Evolutionary conservation across 768 basidiomycete species (phyloP).

Genomic region (Trametes elegans): DNA sequence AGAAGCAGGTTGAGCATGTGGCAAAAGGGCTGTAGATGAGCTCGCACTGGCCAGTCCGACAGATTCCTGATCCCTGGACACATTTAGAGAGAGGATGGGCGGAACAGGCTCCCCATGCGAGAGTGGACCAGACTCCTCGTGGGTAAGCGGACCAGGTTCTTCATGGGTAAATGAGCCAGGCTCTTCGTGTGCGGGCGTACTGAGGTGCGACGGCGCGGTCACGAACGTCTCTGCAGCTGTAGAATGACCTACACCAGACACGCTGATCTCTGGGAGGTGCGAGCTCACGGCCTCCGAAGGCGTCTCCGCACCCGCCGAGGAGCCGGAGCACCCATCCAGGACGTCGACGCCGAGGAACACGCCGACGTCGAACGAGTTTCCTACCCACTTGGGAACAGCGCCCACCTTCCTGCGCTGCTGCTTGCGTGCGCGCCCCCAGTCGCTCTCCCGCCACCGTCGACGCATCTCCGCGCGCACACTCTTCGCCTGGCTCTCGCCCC

Average conservation of each 20-base stretch:
- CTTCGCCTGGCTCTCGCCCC: constrained; percentile 56
- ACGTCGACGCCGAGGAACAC: constrained; percentile 70
- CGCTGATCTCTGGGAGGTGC: neutral
- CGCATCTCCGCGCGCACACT: constrained; percentile 55
- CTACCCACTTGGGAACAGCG: constrained; percentile 50
- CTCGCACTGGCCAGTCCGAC: neutral
- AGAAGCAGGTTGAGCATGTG: neutral
- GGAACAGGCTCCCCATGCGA: neutral
- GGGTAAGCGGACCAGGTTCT: neutral
- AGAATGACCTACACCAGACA: constrained; percentile 4
- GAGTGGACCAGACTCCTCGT: too few species aligned
- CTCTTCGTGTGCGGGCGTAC: neutral
- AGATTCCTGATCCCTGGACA: neutral
- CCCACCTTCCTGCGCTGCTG: constrained; percentile 34
- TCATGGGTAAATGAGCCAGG: neutral
- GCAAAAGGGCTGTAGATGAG: constrained; percentile 19
- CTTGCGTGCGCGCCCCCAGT: constrained; percentile 52
- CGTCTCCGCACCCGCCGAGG: neutral
- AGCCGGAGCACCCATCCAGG: constrained; percentile 34
- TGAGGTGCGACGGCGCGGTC: constrained; percentile 25
- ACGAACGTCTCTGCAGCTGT: constrained; percentile 29
- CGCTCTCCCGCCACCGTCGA: constrained; percentile 60
- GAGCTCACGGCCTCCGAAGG: neutral
- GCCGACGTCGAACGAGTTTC: constrained; percentile 76
- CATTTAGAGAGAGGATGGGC: neutral